Evolutionary conservation across 2,329 filamentous ascomycete genomes (phyloP).

Genomic region (Ascochyta clinopodiicola): DNA sequence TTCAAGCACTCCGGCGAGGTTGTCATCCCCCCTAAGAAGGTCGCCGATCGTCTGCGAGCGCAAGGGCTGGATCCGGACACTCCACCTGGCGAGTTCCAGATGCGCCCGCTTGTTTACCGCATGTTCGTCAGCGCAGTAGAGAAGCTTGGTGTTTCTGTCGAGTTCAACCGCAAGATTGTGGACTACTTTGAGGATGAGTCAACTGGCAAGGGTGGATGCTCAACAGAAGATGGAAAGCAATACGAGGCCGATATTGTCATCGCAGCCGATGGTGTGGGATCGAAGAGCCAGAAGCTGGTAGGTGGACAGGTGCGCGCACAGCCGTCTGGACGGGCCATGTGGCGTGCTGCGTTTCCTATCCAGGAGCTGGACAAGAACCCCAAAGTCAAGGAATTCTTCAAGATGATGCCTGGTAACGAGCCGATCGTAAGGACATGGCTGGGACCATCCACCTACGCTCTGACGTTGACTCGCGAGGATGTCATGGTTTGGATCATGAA

Average conservation of each 20-base stretch:
- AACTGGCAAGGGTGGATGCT: constrained; percentile 44
- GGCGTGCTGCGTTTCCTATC: constrained; percentile 51
- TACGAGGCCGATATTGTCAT: constrained; percentile 53
- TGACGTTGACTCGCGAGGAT: constrained; percentile 55
- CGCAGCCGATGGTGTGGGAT: constrained; percentile 53
- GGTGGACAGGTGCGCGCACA: constrained; percentile 53
- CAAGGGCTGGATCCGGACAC: constrained; percentile 55
- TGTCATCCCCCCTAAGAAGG: constrained; percentile 57
- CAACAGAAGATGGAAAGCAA: constrained; percentile 49
- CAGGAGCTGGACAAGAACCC: constrained; percentile 54
- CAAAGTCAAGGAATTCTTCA: constrained; percentile 56
- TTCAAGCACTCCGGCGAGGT: constrained; percentile 61
- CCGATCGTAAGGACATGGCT: constrained; percentile 56
- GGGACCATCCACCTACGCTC: constrained; percentile 53
- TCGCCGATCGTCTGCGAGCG: constrained; percentile 58
- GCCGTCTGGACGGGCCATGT: constrained; percentile 49
- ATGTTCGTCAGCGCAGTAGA: constrained; percentile 61
- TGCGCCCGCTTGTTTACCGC: constrained; percentile 62
- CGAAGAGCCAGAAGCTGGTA: constrained; percentile 54
- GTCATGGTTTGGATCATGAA: constrained; percentile 60
- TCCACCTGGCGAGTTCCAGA: constrained; percentile 62
- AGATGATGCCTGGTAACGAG: constrained; percentile 51
- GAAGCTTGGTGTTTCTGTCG: constrained; percentile 52
- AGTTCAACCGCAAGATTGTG: constrained; percentile 52
- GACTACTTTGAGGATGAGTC: constrained; percentile 55